Evolutionary conservation across 768 basidiomycete genomes (phyloP), one percentile per base, ranked within the genome.

Genomic region (Mycena floridula): DNA sequence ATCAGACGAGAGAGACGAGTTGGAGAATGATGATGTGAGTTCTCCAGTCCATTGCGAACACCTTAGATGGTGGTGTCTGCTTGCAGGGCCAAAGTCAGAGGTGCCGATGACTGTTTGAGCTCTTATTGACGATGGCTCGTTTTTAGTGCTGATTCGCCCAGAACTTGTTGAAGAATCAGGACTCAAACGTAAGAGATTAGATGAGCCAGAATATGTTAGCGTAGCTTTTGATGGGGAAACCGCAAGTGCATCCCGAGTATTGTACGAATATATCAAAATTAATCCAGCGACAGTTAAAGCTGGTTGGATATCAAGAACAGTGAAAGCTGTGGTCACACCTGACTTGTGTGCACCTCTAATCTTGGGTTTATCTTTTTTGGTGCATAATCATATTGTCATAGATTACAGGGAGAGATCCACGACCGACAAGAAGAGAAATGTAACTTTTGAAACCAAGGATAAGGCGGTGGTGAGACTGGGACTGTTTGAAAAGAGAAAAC

Each of bases 341-440:
- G 28, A 26, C 1, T 51, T 67, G 1, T 61, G 54, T 27, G 50
- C 42, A 2, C 57, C 58, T 4, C 25, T 71, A 6, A 43, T 71
- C 0, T 52, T 71, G 0, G 65, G 67, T 0, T 40, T 60, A 0
- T 67, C 66, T 0, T 70, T 63, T 23, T 52, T 70, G 1, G 20
- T 32, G 0, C 8, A 45, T 48, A 73, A 73, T 46, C 24, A 56
- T 1, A 63, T 73, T 50, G 47, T 65, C 44, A 47, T 9, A 48
- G 56, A 21, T 48, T 54, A 40, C 51, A 51, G 16, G 11, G 12
- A 25, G 41, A 15, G 13, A 24, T 15, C 27, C 46, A 22, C 38
- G 42, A 50, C 27, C n/a, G 48, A 5, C 12, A 46, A 13, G 25
- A 46, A 15, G 41, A 30, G n/a, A 30, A 30, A 9, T 30, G n/a